Conservation (phyloP, 192 early-diverging fungal species). For the Cladochytrium replicatum region DNA sequence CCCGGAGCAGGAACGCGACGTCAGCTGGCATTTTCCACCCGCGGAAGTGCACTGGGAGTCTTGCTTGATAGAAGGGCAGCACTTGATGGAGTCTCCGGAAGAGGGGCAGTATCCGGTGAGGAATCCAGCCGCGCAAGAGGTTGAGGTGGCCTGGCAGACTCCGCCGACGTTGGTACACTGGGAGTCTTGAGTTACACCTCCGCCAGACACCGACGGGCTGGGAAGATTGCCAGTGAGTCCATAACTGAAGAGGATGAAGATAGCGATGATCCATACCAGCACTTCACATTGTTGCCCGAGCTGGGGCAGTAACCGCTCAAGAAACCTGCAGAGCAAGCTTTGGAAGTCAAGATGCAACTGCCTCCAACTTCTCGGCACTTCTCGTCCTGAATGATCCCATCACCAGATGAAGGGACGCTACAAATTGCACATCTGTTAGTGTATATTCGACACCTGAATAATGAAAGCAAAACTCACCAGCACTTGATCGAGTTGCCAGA, state of each 20-base stretch:
- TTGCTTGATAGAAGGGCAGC: constrained; percentile 7
- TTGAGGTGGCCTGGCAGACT: background rate
- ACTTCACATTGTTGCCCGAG: constrained; percentile 1
- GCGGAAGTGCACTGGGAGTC: constrained; percentile 1
- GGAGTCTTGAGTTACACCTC: too few species aligned
- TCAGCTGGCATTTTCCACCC: constrained; percentile 2
- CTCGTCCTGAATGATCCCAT: too few species aligned
- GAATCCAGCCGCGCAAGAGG: background rate
- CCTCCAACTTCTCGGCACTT: too few species aligned
- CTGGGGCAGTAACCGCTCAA: constrained; percentile 2
- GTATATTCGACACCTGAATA: too few species aligned
- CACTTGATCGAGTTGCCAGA: constrained; percentile 6
- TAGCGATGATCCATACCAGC: too few species aligned
- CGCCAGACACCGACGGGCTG: too few species aligned
- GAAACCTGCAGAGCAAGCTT: background rate
- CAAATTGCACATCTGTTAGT: too few species aligned
- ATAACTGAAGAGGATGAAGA: too few species aligned
- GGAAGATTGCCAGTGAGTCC: too few species aligned
- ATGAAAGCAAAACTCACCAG: too few species aligned
- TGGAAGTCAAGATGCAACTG: background rate
- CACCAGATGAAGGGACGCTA: too few species aligned
- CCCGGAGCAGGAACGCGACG: background rate
- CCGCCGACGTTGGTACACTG: constrained; percentile 2
- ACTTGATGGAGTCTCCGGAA: constrained; percentile 4
- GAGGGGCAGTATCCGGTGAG: constrained; percentile 2